Conservation (phyloP, 768 basidiomycete genomes). For the Rhodotorula paludigena region DNA sequence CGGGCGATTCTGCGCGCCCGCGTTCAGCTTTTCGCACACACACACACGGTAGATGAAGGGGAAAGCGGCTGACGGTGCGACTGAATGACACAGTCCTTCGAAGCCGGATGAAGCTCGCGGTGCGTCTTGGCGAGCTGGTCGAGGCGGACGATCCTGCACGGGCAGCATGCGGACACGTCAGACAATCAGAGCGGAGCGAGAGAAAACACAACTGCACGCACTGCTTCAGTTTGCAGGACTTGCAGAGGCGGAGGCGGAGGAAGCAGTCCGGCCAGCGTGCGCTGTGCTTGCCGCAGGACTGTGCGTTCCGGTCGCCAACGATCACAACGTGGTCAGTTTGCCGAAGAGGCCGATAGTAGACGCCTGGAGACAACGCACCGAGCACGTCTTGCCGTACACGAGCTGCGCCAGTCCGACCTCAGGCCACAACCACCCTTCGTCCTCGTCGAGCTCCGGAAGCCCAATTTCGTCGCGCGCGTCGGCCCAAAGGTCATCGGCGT, state of each 20-base stretch:
- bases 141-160: conserved; percentile 10
- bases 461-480: not conserved
- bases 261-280: not conserved
- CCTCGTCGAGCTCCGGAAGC: not conserved
- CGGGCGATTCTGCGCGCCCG: not conserved
- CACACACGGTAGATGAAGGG: not conserved
- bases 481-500: not conserved
- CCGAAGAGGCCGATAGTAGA: too few relatives aligned
- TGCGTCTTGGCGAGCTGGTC: not conserved
- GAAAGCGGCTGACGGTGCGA: not conserved
- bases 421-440: not conserved
- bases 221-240: not conserved
- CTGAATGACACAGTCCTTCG: not conserved
- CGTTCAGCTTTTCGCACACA: not conserved
- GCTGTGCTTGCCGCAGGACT: not conserved
- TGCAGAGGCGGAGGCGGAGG: conserved; percentile 14
- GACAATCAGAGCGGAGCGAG: not conserved
- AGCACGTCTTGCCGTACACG: not conserved
- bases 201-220: not conserved
- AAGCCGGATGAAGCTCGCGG: not conserved
- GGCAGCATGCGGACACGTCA: too few relatives aligned
- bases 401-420: not conserved
- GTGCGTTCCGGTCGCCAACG: not conserved
- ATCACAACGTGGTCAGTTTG: not conserved
- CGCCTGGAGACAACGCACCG: not conserved